Evolutionary conservation across 1,284 basidiomycete genomes (phyloP).

Genomic region (Trametes hirsuta): DNA sequence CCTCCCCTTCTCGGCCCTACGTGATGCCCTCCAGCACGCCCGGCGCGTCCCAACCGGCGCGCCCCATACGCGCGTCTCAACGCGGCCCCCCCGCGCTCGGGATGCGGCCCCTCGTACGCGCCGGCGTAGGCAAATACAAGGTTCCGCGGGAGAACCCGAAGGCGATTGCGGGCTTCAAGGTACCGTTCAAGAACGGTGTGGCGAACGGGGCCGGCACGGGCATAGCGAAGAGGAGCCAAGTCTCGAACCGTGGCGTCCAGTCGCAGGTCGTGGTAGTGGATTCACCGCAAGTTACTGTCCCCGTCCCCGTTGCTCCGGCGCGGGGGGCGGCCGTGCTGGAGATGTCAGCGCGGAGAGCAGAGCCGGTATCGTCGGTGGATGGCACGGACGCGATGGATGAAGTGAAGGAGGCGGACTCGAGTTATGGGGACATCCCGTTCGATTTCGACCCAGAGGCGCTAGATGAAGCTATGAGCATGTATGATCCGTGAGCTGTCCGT

Average conservation of each 20-base stretch:
- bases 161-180: slow-evolving; percentile 7
- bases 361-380: not conserved
- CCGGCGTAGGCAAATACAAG: not conserved
- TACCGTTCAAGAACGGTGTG: slow-evolving; percentile 4
- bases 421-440: slow-evolving; percentile 18
- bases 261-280: not conserved
- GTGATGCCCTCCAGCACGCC: slow-evolving; percentile 6
- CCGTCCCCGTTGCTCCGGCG: not conserved
- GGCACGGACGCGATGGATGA: not conserved
- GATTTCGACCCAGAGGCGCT: slow-evolving; percentile 7
- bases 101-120: slow-evolving; percentile 3
- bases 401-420: slow-evolving; percentile 24
- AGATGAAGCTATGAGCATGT: slow-evolving; percentile 11
- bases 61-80: slow-evolving; percentile 1
- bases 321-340: not conserved
- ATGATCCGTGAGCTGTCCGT: not conserved
- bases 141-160: slow-evolving; percentile 1
- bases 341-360: slow-evolving; percentile 20
- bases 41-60: not conserved
- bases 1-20: slow-evolving; percentile 1
- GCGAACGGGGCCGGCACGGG: not conserved
- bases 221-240: not conserved
- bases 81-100: slow-evolving; percentile 11
- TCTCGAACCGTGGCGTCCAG: slow-evolving; percentile 8
- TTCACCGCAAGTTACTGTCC: too few species aligned